These are phyloP conservation scores for Boletus smithii DNA, from an alignment of 1,284 basidiomycete species.

Conservation along the genomic window DNA sequence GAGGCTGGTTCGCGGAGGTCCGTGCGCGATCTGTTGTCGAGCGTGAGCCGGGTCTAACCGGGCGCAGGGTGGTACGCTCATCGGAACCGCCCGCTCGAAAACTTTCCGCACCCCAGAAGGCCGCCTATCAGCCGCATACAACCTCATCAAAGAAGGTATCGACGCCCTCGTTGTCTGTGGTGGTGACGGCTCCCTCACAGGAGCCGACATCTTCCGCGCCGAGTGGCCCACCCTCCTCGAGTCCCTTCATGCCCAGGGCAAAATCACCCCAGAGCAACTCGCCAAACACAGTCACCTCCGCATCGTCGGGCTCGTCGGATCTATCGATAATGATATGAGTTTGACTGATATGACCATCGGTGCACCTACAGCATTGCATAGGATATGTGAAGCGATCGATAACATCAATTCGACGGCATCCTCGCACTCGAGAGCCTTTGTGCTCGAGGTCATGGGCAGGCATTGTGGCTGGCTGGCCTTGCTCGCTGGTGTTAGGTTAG, in stretches of 20 bases:
- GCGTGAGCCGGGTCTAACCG: neutral
- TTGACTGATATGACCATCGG: constrained; percentile 98
- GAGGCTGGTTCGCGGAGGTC: constrained; percentile 90
- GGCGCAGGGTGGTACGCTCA: constrained; percentile 88
- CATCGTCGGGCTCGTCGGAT: constrained; percentile 96
- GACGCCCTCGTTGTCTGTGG: constrained; percentile 96
- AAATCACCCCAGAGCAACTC: constrained; percentile 76
- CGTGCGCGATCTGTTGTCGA: constrained; percentile 24
- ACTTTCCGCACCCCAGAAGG: constrained; percentile 88
- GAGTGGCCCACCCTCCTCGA: constrained; percentile 90
- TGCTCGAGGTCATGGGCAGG: constrained; percentile 98
- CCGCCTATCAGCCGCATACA: constrained; percentile 81
- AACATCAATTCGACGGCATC: constrained; percentile 96
- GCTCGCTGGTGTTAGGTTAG: constrained; percentile 84
- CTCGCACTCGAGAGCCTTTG: constrained; percentile 96
- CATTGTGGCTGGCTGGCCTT: constrained; percentile 98
- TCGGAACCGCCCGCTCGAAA: constrained; percentile 90
- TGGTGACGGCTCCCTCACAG: constrained; percentile 94
- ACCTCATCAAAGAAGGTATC: constrained; percentile 94
- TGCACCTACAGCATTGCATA: constrained; percentile 89
- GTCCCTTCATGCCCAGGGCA: constrained; percentile 64
- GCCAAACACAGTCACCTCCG: constrained; percentile 77
- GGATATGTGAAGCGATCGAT: constrained; percentile 97
- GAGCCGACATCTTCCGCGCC: constrained; percentile 88
- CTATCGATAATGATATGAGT: constrained; percentile 99